These are phyloP conservation scores for Leishmania aethiopica DNA, from an alignment of 208 protist species.

Conservation along the genomic window DNA sequence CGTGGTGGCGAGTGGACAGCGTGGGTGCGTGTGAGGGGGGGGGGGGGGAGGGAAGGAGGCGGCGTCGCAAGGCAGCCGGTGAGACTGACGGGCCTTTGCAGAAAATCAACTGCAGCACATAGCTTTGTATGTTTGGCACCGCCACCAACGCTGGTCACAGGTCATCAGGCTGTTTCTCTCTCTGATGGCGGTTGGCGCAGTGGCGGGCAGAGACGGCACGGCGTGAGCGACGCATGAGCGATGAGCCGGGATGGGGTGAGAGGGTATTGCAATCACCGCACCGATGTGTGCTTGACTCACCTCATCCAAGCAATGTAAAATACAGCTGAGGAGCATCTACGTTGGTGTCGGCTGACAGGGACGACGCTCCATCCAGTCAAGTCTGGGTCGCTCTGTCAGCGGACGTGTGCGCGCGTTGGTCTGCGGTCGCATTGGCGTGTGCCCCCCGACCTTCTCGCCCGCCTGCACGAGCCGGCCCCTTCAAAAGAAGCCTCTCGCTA, in stretches of 20 bases:
- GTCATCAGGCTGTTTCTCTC: background rate
- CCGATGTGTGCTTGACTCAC: background rate
- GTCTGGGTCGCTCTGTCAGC: background rate
- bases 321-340: background rate
- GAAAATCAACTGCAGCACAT: background rate
- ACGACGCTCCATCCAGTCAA: background rate
- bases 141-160: background rate
- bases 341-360: background rate
- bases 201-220: background rate
- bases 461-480: background rate
- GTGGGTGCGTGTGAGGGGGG: background rate
- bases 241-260: background rate
- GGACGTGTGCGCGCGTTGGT: background rate
- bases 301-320: background rate
- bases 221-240: background rate
- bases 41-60: background rate
- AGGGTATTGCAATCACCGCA: background rate
- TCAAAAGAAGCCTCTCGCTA: constrained; percentile 46
- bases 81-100: background rate
- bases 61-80: background rate
- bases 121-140: background rate
- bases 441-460: background rate
- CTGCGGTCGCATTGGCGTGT: background rate
- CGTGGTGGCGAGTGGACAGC: background rate
- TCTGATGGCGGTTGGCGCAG: background rate